Base-by-base conservation (phyloP, 306 rosid species). In the Glycyrrhiza uralensis region DNA sequence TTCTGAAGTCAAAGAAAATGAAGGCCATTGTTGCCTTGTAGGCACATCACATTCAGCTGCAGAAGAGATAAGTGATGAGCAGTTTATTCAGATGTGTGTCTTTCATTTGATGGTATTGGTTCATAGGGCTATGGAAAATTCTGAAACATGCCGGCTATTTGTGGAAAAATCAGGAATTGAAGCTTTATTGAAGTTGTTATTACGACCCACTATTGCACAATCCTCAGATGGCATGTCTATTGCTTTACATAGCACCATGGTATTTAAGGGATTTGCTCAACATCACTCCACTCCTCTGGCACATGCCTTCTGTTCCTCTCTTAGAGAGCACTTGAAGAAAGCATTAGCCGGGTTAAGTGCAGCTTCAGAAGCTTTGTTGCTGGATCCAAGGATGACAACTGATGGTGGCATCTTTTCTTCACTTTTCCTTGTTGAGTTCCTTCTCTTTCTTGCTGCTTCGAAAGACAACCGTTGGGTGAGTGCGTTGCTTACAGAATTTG, bases 211-310 rank as follows among this genome's bases (percentile, higher is more conserved):
- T 45, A 85, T 95, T 80, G 92, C 91, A 32, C 93, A 95, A 74
- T 95, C 97, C 33, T 88, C 96, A 33, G 95, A 95, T 74, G 97
- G 97, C 47, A 92, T 88, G 92, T 86, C 99, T 51, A 87, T 95
- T 84, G 96, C 97, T 77, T 76, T 95, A 47, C 97, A 95, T 66
- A 89, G 97, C 85, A 95, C 96, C 51, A 95, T 95, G 99, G 97
- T 95, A 51, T 95, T 95, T 85, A 95, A 95, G 79, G 93, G 97
- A 51, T 92, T 95, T 79, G 87, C 99, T 35, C 99, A 95, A 52
- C 96, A 95, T 83, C 99, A 95, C 78, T 92, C 99, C 20, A 82
- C 95, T 84, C 80, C 90, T 30, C 84, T 95, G 79, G 93, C 97
- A 29, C 93, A 82, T 8, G 97, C 96, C 29, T 92, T 95, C 75